These are phyloP conservation scores for Cadophora gregata DNA, from an alignment of 2,329 filamentous ascomycete species.

Conservation along the genomic window DNA sequence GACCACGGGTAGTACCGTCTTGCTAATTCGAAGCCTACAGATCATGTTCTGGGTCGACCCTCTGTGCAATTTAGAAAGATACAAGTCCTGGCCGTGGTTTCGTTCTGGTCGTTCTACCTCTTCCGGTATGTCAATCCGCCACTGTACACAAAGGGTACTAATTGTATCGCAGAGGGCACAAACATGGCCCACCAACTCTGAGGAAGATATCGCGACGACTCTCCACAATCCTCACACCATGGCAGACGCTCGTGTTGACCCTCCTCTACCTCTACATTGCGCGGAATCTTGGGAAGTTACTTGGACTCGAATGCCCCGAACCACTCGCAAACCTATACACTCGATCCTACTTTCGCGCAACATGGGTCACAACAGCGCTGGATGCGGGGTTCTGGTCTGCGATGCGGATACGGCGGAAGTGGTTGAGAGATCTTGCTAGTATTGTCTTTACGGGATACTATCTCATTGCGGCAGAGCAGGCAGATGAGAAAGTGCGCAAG, in stretches of 20 bases:
- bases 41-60: conserved; percentile 90
- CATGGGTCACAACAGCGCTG: conserved; percentile 92
- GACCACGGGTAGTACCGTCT: neutral
- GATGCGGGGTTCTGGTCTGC: conserved; percentile 99
- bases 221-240: conserved; percentile 76
- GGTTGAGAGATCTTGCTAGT: conserved; percentile 81
- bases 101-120: conserved; percentile 89
- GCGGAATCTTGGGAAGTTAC: conserved; percentile 91
- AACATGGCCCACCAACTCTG: conserved; percentile 83
- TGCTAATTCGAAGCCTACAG: conserved; percentile 48
- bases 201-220: conserved; percentile 74
- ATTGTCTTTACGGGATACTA: conserved; percentile 90
- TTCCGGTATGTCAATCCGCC: conserved; percentile 60
- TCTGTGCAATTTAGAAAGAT: conserved; percentile 91
- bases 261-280: conserved; percentile 90
- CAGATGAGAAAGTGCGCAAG: conserved; percentile 95
- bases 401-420: conserved; percentile 85
- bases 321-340: conserved; percentile 95
- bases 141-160: conserved; percentile 16
- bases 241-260: conserved; percentile 87
- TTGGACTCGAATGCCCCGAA: conserved; percentile 90
- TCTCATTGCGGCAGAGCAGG: conserved; percentile 88
- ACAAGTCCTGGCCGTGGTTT: conserved; percentile 88
- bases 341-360: conserved; percentile 90
- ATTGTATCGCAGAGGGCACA: conserved; percentile 67